Percentiles rank a stretch among this genome's conserved stretches.
Conservation (phyloP, 1,284 basidiomycete genomes). For the Cystobasidium pallidum region DNA sequence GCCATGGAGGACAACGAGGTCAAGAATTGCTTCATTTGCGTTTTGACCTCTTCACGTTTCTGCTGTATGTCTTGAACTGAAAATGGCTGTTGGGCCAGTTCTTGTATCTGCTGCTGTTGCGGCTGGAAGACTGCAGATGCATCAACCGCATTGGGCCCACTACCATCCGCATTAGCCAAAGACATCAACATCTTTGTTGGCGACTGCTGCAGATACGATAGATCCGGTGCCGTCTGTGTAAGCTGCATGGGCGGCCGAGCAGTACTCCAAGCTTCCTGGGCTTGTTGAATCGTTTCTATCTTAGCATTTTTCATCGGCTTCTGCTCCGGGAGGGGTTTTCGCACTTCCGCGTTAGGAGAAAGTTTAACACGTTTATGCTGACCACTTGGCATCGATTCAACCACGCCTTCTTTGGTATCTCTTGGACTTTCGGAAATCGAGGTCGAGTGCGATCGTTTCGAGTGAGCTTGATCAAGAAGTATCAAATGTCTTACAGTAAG, state of each 20-base stretch:
- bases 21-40: conserved; percentile 42
- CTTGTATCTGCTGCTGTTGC: conserved; percentile 23
- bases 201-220: conserved; percentile 9
- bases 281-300: background rate
- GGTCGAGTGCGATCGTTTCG: conserved; percentile 20
- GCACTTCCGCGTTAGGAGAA: conserved; percentile 14
- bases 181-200: conserved; percentile 1
- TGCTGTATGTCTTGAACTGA: conserved; percentile 29
- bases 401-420: conserved; percentile 7
- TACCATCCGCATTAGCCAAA: background rate
- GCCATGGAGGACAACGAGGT: conserved; percentile 22
- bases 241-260: conserved; percentile 10
- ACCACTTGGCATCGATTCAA: background rate
- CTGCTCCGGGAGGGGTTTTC: conserved; percentile 1
- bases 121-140: conserved; percentile 18
- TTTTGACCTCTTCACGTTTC: conserved; percentile 39
- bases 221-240: background rate
- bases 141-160: background rate
- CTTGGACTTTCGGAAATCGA: conserved; percentile 2
- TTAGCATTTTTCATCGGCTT: background rate
- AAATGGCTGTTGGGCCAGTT: conserved; percentile 24
- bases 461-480: background rate
- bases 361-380: conserved; percentile 35
- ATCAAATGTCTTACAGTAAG: too few relatives aligned
- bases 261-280: background rate